A percentile compares a stretch with the other conserved stretches of the same genome.
These are phyloP conservation scores for Penicillium sp. DNA, from an alignment of 2,329 filamentous ascomycete species.

Conservation along the genomic window DNA sequence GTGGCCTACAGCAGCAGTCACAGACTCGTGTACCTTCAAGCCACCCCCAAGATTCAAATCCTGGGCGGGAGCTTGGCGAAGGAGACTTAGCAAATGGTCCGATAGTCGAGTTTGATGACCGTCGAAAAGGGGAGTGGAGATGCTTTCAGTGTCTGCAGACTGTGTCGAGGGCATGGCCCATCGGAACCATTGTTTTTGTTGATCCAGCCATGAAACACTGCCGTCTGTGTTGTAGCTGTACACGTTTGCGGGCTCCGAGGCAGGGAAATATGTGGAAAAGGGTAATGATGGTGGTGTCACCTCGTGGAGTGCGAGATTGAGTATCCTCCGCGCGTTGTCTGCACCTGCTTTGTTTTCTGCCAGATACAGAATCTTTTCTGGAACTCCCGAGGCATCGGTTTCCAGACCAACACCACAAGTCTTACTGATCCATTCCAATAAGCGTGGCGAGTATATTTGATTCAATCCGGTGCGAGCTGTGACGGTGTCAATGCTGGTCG, in stretches of 20 bases:
- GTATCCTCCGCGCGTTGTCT: conserved; percentile 36
- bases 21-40: conserved; percentile 31
- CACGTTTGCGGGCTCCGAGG: conserved; percentile 29
- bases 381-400: conserved; percentile 15
- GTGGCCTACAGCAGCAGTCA: conserved; percentile 42
- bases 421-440: conserved; percentile 38
- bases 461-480: conserved; percentile 9
- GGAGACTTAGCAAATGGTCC: conserved; percentile 35
- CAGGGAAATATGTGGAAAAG: conserved; percentile 40
- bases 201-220: conserved; percentile 35
- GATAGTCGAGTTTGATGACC: conserved; percentile 35
- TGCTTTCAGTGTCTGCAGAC: conserved; percentile 17
- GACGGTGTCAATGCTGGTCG: conserved; percentile 27
- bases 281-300: conserved; percentile 23
- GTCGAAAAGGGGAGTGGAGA: conserved; percentile 31
- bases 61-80: conserved; percentile 20
- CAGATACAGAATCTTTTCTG: conserved; percentile 37
- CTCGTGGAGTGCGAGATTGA: conserved; percentile 35
- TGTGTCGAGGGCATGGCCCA: conserved; percentile 37
- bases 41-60: not conserved
- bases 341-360: conserved; percentile 34
- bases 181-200: conserved; percentile 40
- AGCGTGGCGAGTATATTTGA: conserved; percentile 25
- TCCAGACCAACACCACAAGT: conserved; percentile 37
- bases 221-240: conserved; percentile 28